Conservation (phyloP, 179 eudicot species). For the Carnegiea gigantea region DNA sequence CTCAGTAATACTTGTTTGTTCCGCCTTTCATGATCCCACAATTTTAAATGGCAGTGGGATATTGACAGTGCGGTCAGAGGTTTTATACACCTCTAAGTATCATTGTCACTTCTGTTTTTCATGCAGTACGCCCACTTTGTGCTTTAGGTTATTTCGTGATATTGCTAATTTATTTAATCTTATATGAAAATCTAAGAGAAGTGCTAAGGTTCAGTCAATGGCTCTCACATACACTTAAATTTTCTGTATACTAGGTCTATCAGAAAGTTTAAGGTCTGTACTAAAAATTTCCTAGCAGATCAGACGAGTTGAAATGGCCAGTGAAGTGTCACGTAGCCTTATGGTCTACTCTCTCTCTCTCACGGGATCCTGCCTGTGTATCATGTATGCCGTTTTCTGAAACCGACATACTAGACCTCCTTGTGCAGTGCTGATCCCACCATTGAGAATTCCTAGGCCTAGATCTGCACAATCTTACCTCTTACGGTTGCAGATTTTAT, state of each 20-base stretch:
- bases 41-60: conserved; percentile 7
- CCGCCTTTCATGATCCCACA: neutral
- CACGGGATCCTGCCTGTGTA: neutral
- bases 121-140: neutral
- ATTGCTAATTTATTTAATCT: neutral
- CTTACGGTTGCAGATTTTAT: neutral
- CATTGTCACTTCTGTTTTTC: neutral
- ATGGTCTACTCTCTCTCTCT: neutral
- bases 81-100: neutral
- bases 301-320: neutral
- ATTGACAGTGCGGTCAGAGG: neutral
- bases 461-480: neutral
- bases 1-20: neutral
- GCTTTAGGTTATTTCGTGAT: neutral
- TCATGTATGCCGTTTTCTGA: neutral
- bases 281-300: neutral
- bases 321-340: neutral
- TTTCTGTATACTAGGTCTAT: too few species aligned
- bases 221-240: neutral
- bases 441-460: neutral
- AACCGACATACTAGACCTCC: neutral
- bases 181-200: neutral
- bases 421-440: neutral
- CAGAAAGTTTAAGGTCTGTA: too few species aligned
- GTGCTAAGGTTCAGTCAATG: neutral